A percentile compares a stretch with the other conserved stretches of the same genome.
These are phyloP conservation scores for Discostella pseudostelligera DNA, from an alignment of 108 stramenopile genomes.

Conservation along the genomic window DNA sequence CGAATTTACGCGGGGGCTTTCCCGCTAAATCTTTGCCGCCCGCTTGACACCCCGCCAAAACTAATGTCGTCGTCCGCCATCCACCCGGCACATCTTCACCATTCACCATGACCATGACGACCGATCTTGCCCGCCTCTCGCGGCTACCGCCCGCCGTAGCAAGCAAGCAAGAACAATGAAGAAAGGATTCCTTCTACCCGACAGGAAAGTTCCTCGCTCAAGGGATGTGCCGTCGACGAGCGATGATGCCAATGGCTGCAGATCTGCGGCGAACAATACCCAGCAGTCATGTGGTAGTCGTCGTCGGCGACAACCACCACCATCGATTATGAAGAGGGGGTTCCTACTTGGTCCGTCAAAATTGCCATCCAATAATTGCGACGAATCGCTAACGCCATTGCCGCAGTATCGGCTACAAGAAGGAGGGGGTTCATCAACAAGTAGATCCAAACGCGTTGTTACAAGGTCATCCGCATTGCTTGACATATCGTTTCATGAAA, in stretches of 20 bases:
- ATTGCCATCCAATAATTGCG: not conserved
- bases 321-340: not conserved
- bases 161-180: no score
- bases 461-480: not conserved
- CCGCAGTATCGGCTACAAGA: not conserved
- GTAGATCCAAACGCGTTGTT: not conserved
- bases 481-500: not conserved
- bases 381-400: not conserved
- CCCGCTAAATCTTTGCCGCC: no score
- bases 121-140: no score
- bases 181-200: not conserved
- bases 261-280: not conserved
- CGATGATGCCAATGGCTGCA: not conserved
- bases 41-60: no score
- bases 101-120: no score
- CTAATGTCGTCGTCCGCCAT: no score
- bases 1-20: no score
- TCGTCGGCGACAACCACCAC: not conserved
- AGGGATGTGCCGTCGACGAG: no score
- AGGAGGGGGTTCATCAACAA: not conserved
- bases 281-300: no score
- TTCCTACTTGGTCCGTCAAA: not conserved
- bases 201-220: not conserved
- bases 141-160: no score
- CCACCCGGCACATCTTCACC: no score